Percentiles rank a stretch among this genome's conserved stretches.
phyloP scores from a whole-genome alignment of 2,329 filamentous ascomycete species.

The Diplodia sapinea region DNA sequence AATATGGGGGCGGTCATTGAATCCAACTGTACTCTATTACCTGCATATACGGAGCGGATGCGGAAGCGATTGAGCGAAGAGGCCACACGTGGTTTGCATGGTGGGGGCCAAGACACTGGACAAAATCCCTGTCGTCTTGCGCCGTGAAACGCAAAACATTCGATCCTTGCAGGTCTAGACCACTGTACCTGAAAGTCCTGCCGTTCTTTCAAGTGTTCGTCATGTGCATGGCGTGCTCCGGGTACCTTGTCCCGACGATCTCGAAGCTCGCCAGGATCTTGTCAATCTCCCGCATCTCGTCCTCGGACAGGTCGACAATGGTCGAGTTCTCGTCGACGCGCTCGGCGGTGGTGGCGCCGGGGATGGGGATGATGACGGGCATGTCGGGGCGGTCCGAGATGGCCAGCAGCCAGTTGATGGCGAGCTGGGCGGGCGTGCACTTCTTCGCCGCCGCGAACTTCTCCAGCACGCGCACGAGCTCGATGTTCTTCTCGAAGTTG shows the following conservation, averaged over 20 bases:
- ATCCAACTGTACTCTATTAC: too few relatives aligned
- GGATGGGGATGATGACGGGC: constrained; percentile 69
- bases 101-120: too few relatives aligned
- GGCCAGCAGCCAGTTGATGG: constrained; percentile 67
- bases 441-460: constrained; percentile 64
- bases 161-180: too few relatives aligned
- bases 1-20: too few relatives aligned
- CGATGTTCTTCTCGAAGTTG: constrained; percentile 69
- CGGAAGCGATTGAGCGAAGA: too few relatives aligned
- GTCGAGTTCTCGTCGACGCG: constrained; percentile 66
- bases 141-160: too few relatives aligned
- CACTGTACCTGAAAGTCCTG: too few relatives aligned
- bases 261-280: constrained; percentile 57
- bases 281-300: constrained; percentile 60
- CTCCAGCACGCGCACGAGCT: constrained; percentile 65
- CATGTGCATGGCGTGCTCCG: constrained; percentile 37
- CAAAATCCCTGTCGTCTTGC: too few relatives aligned
- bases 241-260: constrained; percentile 58
- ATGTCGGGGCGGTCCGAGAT: constrained; percentile 59
- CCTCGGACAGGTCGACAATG: constrained; percentile 56
- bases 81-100: too few relatives aligned
- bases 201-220: not conserved
- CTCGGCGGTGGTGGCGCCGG: constrained; percentile 63
- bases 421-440: constrained; percentile 67
- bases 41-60: too few relatives aligned